Percentiles rank a stretch among this genome's conserved stretches.
Conservation (phyloP, 2,329 filamentous ascomycete genomes). For the Diaporthe capsici region DNA sequence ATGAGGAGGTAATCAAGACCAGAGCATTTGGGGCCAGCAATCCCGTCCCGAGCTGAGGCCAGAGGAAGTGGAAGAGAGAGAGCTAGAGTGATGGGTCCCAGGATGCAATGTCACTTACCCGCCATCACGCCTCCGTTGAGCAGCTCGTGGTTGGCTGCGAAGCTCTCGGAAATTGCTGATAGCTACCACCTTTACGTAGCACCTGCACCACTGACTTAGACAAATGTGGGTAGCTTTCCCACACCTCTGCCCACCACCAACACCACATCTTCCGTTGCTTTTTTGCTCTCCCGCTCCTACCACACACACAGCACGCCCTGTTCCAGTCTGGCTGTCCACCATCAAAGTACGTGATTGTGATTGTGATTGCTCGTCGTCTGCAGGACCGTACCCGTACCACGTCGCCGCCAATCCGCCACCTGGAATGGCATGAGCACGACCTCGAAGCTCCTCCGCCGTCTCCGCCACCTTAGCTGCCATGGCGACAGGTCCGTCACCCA, state of each 20-base stretch:
- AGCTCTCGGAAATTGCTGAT: slow-evolving; percentile 21
- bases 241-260: slow-evolving; percentile 12
- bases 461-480: slow-evolving; percentile 43
- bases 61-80: too few species aligned
- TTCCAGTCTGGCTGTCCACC: neutral
- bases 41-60: neutral
- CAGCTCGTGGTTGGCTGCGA: slow-evolving; percentile 28
- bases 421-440: slow-evolving; percentile 35
- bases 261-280: slow-evolving; percentile 1
- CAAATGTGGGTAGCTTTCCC: slow-evolving; percentile 21
- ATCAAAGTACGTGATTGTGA: neutral
- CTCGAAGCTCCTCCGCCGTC: slow-evolving; percentile 5
- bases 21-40: neutral
- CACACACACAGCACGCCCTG: neutral
- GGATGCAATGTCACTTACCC: neutral
- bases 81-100: neutral
- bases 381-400: neutral
- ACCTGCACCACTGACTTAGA: neutral
- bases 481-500: slow-evolving; percentile 47
- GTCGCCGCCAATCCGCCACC: neutral
- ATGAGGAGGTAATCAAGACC: neutral
- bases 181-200: slow-evolving; percentile 4
- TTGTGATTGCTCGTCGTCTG: neutral
- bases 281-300: neutral
- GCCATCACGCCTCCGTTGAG: slow-evolving; percentile 2